These are phyloP conservation scores for Schoenoplectus tabernaemontani DNA, from an alignment of 202 grass and related monocot genomes.

Conservation along the genomic window DNA sequence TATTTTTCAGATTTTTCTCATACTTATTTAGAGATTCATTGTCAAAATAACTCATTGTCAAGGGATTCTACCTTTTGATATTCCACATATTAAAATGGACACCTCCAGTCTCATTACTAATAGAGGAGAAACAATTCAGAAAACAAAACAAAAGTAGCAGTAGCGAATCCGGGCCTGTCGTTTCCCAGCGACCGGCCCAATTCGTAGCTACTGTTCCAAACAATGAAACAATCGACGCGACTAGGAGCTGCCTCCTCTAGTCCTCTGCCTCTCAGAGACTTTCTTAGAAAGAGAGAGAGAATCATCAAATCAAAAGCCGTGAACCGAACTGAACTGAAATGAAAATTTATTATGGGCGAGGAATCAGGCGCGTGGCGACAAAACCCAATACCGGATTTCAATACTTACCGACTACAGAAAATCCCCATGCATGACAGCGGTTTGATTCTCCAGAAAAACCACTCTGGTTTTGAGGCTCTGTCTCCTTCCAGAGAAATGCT, in stretches of 20 bases:
- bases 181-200: slow-evolving; percentile 4
- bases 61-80: too few relatives aligned
- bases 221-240: background rate
- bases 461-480: background rate
- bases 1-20: too few relatives aligned
- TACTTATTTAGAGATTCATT: too few relatives aligned
- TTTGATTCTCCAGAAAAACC: background rate
- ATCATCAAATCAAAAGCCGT: background rate
- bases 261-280: background rate
- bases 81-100: too few relatives aligned
- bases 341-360: slow-evolving; percentile 11
- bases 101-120: too few relatives aligned
- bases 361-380: background rate
- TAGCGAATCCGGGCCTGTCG: slow-evolving; percentile 8
- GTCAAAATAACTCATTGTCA: too few relatives aligned
- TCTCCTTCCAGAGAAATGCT: background rate
- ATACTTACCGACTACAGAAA: background rate
- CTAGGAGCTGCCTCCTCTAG: background rate
- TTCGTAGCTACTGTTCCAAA: background rate
- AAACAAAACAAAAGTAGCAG: background rate
- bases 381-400: background rate
- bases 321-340: background rate
- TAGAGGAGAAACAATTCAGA: too few relatives aligned
- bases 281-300: background rate
- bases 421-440: too few relatives aligned